Evolutionary conservation across 2,329 filamentous ascomycete species (phyloP), one percentile per base, ranked within the genome.

Genomic region (Rachicladosporium sp.): DNA sequence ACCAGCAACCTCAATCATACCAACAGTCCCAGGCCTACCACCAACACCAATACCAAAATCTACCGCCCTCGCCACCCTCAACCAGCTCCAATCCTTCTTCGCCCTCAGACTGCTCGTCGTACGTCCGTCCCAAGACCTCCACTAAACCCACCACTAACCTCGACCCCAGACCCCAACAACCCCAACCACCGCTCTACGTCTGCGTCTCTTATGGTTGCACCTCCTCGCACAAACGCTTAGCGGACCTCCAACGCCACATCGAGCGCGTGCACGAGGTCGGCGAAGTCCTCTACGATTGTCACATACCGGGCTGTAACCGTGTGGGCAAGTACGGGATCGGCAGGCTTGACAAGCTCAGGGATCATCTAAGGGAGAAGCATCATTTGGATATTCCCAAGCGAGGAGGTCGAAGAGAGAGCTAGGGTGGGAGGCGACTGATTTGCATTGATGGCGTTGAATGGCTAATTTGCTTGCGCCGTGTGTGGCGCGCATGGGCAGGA

Each of bases 351-450:
- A 73, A 76, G 47, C 55, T 73, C 10, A 64, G 60, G 30, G 73
- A 76, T 48, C 73, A 76, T 50, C 50, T 70, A 23, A 60, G 72
- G 39, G 69, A 68, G 31, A 72, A 65, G 41, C 73, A 76, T 50
- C 61, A 66, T 35, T 54, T 66, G 34, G 12, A 10, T 4, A 36
- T 27, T 7, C 23, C 23, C 5, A 27, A 27, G 23, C 23, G 23
- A 27, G 23, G 3, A 6, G 23, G 23, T 2, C 23, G 23, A 7
- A 6, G 7, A 7, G 23, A 27, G 23, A 27, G 23, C 23, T 27
- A 27, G 23, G 23, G 23, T 8, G 23, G 5, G 23, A 7, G 23
- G 2, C 7, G 5, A 7, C 23, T 27, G 23, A 27, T 8, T 27
- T 27, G 5, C 6, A 7, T 27, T 2, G 23, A 27, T 27, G 23